Base-by-base conservation (phyloP, 2,329 filamentous ascomycete genomes). In the Ophiocordyceps camponoti-rufipedis region DNA sequence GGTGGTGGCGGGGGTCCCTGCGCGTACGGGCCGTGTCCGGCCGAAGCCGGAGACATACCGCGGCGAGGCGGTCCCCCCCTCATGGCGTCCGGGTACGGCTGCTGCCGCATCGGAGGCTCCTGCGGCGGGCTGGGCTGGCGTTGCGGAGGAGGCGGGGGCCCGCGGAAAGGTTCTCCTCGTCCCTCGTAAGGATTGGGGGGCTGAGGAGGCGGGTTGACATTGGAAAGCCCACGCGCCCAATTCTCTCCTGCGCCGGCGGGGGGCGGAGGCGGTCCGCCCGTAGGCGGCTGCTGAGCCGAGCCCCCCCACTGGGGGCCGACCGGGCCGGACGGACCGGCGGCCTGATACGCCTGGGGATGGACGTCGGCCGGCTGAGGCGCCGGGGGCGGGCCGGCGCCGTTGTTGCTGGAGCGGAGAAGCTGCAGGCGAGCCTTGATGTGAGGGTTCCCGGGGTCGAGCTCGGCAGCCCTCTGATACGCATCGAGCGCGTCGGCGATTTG, bases 381-480 rank as follows among this genome's bases (percentile, higher is more conserved):
- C 53, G 73, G 80, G 55, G 82, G 84, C 49, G 82, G 72, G 54
- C 82, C 70, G 49, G 85, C 80, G 57, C 78, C 81, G 49, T 78
- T 73, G 54, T 83, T 81, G 16, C 85, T 85, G 51, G 78, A 88
- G 48, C 91, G 84, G 47, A 98, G 75, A 42, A 98, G 72, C 59
- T 94, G 85, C 49, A 98, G 71, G 49, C 91, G 80, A 47, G 88
- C 87, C 64, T 96, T 96, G 70, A 98, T 96, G 62, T 96, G 89
- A 38, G 85, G 84, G 58, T 98, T 96, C 49, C 70, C 72, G 0
- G 91, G 89, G 58, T 98, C 91, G 51, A 98, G 76, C 61, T 98
- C 91, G 33, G 88, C 88, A 39, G 91, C 91, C 53, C 91, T 78
- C 57, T 89, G 84, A 61, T 96, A 98, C 6, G 91, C 91, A 62